Percentiles rank a stretch among this genome's conserved stretches.
phyloP scores from a whole-genome alignment of 1,284 basidiomycete species.

The Ceratobasidium sp. region DNA sequence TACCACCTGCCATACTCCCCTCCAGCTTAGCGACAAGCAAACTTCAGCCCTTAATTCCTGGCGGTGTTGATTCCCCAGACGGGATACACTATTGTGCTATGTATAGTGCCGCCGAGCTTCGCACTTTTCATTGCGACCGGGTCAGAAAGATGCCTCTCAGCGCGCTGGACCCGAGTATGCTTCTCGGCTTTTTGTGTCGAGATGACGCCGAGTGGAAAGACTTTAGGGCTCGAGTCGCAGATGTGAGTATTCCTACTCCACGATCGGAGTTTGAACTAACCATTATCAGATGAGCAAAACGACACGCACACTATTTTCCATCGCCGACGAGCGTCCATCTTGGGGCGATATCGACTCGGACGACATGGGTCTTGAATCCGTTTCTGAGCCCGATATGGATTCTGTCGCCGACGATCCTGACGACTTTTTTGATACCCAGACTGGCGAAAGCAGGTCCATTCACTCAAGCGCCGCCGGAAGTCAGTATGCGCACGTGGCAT shows the following conservation, averaged over 20 bases:
- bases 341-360: conserved; percentile 80
- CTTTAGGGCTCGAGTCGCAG: conserved; percentile 75
- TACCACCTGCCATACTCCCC: conserved; percentile 25
- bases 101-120: conserved; percentile 73
- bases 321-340: conserved; percentile 85
- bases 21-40: conserved; percentile 18
- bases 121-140: conserved; percentile 93
- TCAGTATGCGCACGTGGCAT: conserved; percentile 17
- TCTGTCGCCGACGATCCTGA: conserved; percentile 57
- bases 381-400: conserved; percentile 77
- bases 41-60: conserved; percentile 47
- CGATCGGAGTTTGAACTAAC: background rate
- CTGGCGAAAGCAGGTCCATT: conserved; percentile 66
- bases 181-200: conserved; percentile 89
- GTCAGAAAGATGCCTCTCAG: conserved; percentile 92
- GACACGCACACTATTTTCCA: conserved; percentile 79
- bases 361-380: conserved; percentile 80
- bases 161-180: conserved; percentile 96
- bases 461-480: conserved; percentile 61
- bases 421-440: conserved; percentile 70
- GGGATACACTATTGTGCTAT: conserved; percentile 68
- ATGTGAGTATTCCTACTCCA: conserved; percentile 61
- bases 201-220: conserved; percentile 87
- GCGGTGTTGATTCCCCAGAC: conserved; percentile 60
- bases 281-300: conserved; percentile 61